These are phyloP conservation scores for Backusella parvicylindrica DNA, from an alignment of 192 early-diverging fungal genomes.

Conservation along the genomic window DNA sequence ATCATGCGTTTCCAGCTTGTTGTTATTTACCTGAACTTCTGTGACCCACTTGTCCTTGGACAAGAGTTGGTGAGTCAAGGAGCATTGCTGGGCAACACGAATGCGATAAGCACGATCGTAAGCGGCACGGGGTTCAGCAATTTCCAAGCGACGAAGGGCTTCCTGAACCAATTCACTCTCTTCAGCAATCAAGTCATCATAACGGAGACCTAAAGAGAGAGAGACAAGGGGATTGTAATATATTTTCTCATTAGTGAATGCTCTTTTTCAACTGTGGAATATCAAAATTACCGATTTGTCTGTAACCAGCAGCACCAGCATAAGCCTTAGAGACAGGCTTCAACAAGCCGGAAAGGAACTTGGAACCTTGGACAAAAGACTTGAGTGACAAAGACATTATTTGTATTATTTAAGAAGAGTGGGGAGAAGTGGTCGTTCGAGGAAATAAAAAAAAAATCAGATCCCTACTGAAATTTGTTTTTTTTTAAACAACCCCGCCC, in stretches of 20 bases:
- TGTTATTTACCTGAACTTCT: conserved; percentile 60
- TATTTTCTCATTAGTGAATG: background rate
- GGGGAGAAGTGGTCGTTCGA: conserved; percentile 2
- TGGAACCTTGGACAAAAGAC: conserved; percentile 48
- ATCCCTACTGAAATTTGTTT: conserved; percentile 5
- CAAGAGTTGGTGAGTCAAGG: conserved; percentile 66
- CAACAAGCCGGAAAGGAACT: conserved; percentile 48
- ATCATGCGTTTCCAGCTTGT: background rate
- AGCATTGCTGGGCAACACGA: conserved; percentile 73
- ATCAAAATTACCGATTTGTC: conserved; percentile 54
- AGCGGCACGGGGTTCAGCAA: conserved; percentile 45
- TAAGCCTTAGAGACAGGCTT: conserved; percentile 62
- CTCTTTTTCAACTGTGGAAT: background rate
- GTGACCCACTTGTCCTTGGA: conserved; percentile 71
- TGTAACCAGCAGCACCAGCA: conserved; percentile 67
- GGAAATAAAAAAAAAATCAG: conserved; percentile 5
- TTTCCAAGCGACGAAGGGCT: conserved; percentile 76
- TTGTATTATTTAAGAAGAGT: conserved; percentile 3
- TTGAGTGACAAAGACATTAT: conserved; percentile 42
- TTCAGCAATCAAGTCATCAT: conserved; percentile 88
- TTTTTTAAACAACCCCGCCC: conserved; percentile 1
- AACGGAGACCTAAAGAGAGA: conserved; percentile 64
- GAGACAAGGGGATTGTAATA: conserved; percentile 1
- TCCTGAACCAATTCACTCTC: conserved; percentile 80
- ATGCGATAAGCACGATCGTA: conserved; percentile 80